These are phyloP conservation scores for Rhodotorula sp. DNA, from an alignment of 1,284 basidiomycete genomes.

Conservation along the genomic window DNA sequence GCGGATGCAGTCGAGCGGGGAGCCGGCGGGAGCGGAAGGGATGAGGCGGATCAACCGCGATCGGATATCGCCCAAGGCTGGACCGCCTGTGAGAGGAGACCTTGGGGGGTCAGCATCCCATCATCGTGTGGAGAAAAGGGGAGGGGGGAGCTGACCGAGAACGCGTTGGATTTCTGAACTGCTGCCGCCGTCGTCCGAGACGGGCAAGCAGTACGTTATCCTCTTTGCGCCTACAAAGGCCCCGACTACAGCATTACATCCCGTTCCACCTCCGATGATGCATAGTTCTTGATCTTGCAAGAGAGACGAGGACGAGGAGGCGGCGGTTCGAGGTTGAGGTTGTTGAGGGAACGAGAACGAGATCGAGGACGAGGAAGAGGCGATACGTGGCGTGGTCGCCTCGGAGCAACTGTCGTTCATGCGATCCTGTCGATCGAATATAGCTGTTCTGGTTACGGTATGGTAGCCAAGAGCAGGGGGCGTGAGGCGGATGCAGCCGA, in stretches of 20 bases:
- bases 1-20: constrained; percentile 38
- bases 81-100: constrained; percentile 46
- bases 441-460: not conserved
- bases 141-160: constrained; percentile 39
- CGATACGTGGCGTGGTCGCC: not conserved
- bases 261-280: constrained; percentile 56
- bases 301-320: not conserved
- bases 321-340: not conserved
- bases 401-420: not conserved
- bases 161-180: constrained; percentile 53
- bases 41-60: constrained; percentile 57
- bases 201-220: constrained; percentile 49
- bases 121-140: not conserved
- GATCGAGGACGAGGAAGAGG: not conserved
- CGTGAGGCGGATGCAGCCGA: not conserved
- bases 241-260: constrained; percentile 56
- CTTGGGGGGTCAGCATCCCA: not conserved
- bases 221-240: constrained; percentile 46
- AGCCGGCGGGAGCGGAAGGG: constrained; percentile 44
- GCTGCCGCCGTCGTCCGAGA: constrained; percentile 57
- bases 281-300: constrained; percentile 38
- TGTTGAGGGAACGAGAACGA: not conserved
- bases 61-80: constrained; percentile 50
- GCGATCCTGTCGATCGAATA: not conserved
- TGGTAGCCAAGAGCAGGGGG: too few species aligned